Evolutionary conservation across 1,284 basidiomycete species (phyloP), one percentile per base, ranked within the genome.

Genomic region (Leccinum subrobustum): DNA sequence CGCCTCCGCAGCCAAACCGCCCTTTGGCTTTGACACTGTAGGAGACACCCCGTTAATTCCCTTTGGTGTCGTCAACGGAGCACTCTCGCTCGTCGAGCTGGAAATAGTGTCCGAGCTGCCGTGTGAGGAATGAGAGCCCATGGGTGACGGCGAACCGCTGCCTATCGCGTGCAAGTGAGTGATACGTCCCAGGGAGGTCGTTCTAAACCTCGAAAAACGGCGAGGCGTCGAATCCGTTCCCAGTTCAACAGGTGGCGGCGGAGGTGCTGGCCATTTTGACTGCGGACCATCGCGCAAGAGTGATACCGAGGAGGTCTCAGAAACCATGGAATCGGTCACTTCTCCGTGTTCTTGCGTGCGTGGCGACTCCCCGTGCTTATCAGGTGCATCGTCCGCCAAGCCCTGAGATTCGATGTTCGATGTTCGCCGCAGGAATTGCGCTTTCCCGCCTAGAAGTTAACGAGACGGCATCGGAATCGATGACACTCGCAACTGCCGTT

Each of bases 401-500:
- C 56, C 35, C 37, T 55, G 56, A 3, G 52, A 23, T 25, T 62
- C 58, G 47, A 57, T 11, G 20, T 59, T 58, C 44, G 57, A 57
- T 11, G 20, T 59, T 58, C 44, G 57, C 61, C 48, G 64, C 52
- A 31, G 60, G 58, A 52, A 58, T 42, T 8, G 56, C 48, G 16
- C 63, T 67, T 54, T 63, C 70, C 9, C 61, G 62, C 31, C n/a
- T 55, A 12, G 70, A 62, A 56, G 56, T 6, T 14, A 64, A 39
- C n/a, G 72, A 67, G 35, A 70, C 64, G 37, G 63, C 31, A 57
- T 67, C 62, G 35, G 70, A 63, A 33, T 69, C 74, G 18, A 83
- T 71, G 11, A 85, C 75, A 58, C 79, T 81, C 8, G 83, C 83
- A 6, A 79, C 76, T 8, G 79, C 78, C 54, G 79, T 75, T 23